Conservation (phyloP, 495 filamentous ascomycete genomes). For the Astrocystis sublimbata region DNA sequence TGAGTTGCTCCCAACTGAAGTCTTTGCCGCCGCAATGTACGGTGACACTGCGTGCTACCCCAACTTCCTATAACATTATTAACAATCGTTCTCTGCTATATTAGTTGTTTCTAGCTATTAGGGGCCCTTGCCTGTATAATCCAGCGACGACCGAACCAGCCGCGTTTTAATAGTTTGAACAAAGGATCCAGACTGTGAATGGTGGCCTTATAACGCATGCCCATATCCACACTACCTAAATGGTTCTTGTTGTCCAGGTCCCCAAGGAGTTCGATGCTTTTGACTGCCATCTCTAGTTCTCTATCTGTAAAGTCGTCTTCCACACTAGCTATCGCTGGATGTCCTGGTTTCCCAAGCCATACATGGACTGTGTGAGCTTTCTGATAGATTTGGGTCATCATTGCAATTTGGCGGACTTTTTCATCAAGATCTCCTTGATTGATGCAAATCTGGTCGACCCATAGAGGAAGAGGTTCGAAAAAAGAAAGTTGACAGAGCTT, state of each 20-base stretch:
- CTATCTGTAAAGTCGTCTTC: not conserved
- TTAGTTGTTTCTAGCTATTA: not conserved
- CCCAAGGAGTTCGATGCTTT: slow-evolving; percentile 6
- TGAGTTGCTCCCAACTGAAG: slow-evolving; percentile 9
- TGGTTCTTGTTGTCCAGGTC: slow-evolving; percentile 17
- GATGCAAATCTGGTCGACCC: not conserved
- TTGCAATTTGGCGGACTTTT: slow-evolving; percentile 12
- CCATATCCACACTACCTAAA: slow-evolving; percentile 18
- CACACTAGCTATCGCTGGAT: not conserved
- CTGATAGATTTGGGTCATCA: slow-evolving; percentile 18
- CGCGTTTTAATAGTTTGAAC: slow-evolving; percentile 18
- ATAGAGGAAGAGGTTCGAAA: not conserved
- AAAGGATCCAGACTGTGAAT: slow-evolving; percentile 17
- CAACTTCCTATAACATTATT: not conserved
- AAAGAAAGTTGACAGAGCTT: too few species aligned
- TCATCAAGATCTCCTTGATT: not conserved
- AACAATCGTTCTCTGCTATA: not conserved
- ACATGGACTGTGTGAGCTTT: slow-evolving; percentile 2
- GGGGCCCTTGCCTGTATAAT: slow-evolving; percentile 15
- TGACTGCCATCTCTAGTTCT: not conserved
- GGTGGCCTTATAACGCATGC: slow-evolving; percentile 11
- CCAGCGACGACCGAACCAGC: slow-evolving; percentile 21
- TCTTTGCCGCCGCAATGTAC: not conserved
- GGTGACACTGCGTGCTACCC: not conserved
- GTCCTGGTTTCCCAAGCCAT: slow-evolving; percentile 18